A percentile compares a stretch with the other conserved stretches of the same genome.
These are phyloP conservation scores for Byssothecium circinans DNA, from an alignment of 2,329 filamentous ascomycete species.

Conservation along the genomic window DNA sequence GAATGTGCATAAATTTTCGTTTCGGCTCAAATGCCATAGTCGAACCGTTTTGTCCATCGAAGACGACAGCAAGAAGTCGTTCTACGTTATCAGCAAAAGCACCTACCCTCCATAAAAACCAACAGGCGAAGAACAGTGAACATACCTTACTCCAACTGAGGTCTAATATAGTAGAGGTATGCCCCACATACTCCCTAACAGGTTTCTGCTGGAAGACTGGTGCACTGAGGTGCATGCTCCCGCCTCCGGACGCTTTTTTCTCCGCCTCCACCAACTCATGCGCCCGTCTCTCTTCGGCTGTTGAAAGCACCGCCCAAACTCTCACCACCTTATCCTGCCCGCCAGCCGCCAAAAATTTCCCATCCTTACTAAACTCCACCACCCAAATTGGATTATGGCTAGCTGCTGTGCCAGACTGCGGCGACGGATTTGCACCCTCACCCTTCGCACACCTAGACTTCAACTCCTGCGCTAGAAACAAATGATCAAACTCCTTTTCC, in stretches of 20 bases:
- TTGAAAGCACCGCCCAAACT: slow-evolving; percentile 86
- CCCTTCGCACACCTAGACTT: slow-evolving; percentile 32
- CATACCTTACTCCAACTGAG: slow-evolving; percentile 89
- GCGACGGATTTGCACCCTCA: slow-evolving; percentile 28
- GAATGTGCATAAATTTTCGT: slow-evolving; percentile 89
- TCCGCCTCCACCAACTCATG: slow-evolving; percentile 72
- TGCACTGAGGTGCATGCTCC: slow-evolving; percentile 72
- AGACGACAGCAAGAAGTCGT: slow-evolving; percentile 92
- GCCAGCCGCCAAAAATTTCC: slow-evolving; percentile 86
- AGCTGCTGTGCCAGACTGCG: slow-evolving; percentile 38
- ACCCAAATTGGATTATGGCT: slow-evolving; percentile 79
- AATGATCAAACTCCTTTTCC: slow-evolving; percentile 75
- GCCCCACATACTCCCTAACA: slow-evolving; percentile 76
- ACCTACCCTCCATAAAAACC: not conserved
- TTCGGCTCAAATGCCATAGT: slow-evolving; percentile 84
- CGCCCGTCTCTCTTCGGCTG: slow-evolving; percentile 72
- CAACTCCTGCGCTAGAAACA: slow-evolving; percentile 94
- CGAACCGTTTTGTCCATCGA: slow-evolving; percentile 98
- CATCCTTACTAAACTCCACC: slow-evolving; percentile 88
- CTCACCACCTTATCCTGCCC: slow-evolving; percentile 85
- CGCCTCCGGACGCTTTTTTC: slow-evolving; percentile 47
- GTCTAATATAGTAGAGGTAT: slow-evolving; percentile 83
- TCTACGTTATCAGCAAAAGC: slow-evolving; percentile 48
- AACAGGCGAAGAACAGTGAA: not conserved
- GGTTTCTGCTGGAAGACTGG: slow-evolving; percentile 86